phyloP scores from a whole-genome alignment of 345 rosid genomes.

The Brassica carinata region DNA sequence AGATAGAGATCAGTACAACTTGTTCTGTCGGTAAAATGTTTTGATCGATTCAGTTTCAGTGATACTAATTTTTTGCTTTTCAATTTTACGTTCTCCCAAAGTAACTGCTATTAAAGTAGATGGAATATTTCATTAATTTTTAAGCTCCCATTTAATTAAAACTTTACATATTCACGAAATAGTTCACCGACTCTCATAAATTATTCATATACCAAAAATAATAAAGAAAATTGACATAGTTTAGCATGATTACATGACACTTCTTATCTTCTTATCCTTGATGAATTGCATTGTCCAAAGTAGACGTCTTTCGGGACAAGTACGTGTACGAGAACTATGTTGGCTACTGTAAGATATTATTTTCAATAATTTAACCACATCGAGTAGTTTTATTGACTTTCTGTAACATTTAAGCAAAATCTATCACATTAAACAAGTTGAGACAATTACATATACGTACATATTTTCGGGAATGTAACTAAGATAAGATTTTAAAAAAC shows the following conservation, averaged over 20 bases:
- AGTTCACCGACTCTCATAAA: background rate
- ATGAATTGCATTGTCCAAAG: background rate
- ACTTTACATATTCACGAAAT: background rate
- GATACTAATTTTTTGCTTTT: background rate
- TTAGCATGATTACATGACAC: background rate
- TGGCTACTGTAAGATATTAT: background rate
- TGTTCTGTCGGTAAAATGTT: background rate
- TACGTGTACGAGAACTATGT: background rate
- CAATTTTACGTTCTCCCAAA: background rate
- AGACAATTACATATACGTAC: background rate
- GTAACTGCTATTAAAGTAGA: background rate
- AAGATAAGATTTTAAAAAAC: background rate
- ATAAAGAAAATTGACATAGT: background rate
- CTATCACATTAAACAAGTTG: background rate
- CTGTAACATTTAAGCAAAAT: background rate
- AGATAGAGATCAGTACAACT: background rate
- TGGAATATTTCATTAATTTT: background rate
- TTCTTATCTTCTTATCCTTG: background rate
- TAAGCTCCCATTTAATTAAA: background rate
- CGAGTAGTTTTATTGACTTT: background rate
- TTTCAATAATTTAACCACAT: background rate
- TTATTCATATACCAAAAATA: background rate
- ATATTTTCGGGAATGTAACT: background rate
- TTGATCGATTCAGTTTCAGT: background rate
- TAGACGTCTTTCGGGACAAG: background rate